phyloP scores from a whole-genome alignment of 1,139 yeast species.

The Debaryomyces fabryi region DNA sequence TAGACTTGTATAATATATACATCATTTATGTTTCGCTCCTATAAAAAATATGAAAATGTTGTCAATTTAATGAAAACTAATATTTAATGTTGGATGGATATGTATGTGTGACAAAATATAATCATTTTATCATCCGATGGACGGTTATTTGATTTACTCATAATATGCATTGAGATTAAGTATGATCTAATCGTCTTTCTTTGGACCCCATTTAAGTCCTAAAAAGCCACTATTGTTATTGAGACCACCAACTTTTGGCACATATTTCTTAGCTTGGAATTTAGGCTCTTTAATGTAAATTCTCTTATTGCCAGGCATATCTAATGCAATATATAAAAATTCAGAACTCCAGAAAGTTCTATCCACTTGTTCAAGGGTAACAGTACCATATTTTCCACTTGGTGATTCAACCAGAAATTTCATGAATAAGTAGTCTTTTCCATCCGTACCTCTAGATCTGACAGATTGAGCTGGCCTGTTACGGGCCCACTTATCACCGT shows the following conservation, averaged over 20 bases:
- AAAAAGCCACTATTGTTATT: slow-evolving; percentile 57
- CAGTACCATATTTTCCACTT: slow-evolving; percentile 58
- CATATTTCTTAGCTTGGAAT: slow-evolving; percentile 40
- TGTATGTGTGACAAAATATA: not conserved
- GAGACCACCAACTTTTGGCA: slow-evolving; percentile 25
- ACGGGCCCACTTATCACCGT: slow-evolving; percentile 79
- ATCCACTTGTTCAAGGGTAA: slow-evolving; percentile 77
- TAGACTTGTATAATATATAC: not conserved
- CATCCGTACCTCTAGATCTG: slow-evolving; percentile 62
- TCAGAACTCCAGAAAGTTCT: slow-evolving; percentile 68
- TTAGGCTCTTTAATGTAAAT: slow-evolving; percentile 73
- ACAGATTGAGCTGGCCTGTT: slow-evolving; percentile 76
- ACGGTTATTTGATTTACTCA: not conserved
- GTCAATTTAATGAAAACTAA: not conserved
- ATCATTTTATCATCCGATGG: not conserved
- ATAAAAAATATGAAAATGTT: not conserved
- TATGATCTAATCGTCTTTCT: slow-evolving; percentile 42
- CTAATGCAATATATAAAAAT: slow-evolving; percentile 74
- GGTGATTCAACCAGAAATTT: slow-evolving; percentile 81
- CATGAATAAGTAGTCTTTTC: slow-evolving; percentile 81
- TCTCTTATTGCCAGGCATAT: slow-evolving; percentile 70
- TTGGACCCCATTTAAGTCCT: slow-evolving; percentile 87
- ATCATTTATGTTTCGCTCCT: not conserved
- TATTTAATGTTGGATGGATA: not conserved
- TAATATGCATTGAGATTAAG: not conserved